Evolutionary conservation across 2,329 filamentous ascomycete genomes (phyloP), one percentile per base, ranked within the genome.

Genomic region (Colletotrichum siamense): DNA sequence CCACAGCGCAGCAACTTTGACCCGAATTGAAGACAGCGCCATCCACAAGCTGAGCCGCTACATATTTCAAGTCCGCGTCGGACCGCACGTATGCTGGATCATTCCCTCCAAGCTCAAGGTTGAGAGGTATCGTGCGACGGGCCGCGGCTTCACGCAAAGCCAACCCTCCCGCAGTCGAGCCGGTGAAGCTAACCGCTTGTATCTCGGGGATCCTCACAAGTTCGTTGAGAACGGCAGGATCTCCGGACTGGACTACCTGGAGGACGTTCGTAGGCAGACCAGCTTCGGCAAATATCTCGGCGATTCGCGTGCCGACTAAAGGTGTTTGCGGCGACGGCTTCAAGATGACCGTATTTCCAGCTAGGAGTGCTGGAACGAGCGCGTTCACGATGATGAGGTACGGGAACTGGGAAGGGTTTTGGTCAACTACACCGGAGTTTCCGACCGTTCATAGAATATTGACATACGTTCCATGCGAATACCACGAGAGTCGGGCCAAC

Each of bases 301-400:
- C 86, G 28, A 94, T 88, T 67, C 92, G 92, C 83, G 94, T 93
- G 44, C 89, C 92, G 73, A 93, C 91, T 0, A 93, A 94, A 6
- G 93, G 93, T 3, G 59, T 65, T 28, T 95, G 52, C 92, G 22
- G 93, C 5, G 92, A 94, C 36, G 93, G 92, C 82, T 95, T 95
- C 44, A 95, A 84, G 71, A 95, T 93, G 68, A 95, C 91, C 22
- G 91, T 90, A 81, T 95, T 94, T 32, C 93, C 93, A 28, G 92
- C 69, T 3, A 71, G n/a, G 18, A 71, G 26, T 12, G 59, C 59
- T 6, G 93, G 93, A 67, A 95, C 88, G 68, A 95, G 85, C 26
- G 92, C 94, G 85, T 95, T 95, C 80, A 94, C 88, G n/a, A 94
- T 89, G 78, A 93, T 94, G 62, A 95, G 86, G 82, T 94, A 95